phyloP scores from a whole-genome alignment of 1,284 basidiomycete species.

The Marasmius sp. region DNA sequence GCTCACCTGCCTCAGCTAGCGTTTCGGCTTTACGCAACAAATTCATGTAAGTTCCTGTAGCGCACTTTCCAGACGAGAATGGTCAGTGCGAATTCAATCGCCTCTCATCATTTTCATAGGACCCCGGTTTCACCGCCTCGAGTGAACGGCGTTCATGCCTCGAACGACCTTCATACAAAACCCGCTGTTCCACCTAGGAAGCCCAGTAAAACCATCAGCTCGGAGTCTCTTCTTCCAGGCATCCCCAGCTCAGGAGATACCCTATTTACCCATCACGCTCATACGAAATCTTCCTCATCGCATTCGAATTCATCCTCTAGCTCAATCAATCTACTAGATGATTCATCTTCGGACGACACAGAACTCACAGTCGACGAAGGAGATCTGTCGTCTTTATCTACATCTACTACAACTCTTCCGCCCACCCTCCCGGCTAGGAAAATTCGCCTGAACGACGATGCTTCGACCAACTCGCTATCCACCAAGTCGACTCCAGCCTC shows the following conservation, averaged over 20 bases:
- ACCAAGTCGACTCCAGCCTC: conserved; percentile 20
- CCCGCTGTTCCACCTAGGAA: not conserved
- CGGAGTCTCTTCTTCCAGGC: conserved; percentile 9
- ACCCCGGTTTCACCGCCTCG: not conserved
- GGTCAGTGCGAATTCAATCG: not conserved
- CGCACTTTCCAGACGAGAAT: conserved; percentile 3
- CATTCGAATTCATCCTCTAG: conserved; percentile 3
- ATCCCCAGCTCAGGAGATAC: conserved; percentile 6
- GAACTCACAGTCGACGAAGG: not conserved
- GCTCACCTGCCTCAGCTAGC: conserved; percentile 23
- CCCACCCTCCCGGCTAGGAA: conserved; percentile 5
- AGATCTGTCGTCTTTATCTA: not conserved
- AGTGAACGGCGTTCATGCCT: not conserved
- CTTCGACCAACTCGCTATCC: not conserved
- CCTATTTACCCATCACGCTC: conserved; percentile 13
- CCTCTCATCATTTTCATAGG: not conserved
- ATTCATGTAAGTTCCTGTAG: conserved; percentile 48
- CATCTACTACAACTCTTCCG: not conserved
- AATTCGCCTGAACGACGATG: not conserved
- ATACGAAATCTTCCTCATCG: conserved; percentile 20
- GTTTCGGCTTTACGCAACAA: conserved; percentile 48
- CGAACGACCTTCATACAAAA: not conserved
- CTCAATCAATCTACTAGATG: not conserved
- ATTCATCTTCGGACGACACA: not conserved
- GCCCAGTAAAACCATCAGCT: not conserved